Conservation (phyloP, 2,329 filamentous ascomycete species). For the Alternaria ethzedia region DNA sequence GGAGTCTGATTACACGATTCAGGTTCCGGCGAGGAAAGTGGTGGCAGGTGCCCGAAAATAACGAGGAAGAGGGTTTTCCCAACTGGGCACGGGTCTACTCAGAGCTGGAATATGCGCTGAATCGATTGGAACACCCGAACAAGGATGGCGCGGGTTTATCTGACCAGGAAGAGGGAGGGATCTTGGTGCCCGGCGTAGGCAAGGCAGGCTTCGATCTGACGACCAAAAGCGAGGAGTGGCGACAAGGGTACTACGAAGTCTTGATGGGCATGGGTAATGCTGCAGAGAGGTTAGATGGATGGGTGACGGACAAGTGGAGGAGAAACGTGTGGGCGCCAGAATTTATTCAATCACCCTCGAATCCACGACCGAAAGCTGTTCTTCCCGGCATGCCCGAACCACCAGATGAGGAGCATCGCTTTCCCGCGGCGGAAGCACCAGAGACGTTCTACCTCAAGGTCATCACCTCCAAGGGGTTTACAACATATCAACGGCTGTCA, state of each 20-base stretch:
- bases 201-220: slow-evolving; percentile 70
- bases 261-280: slow-evolving; percentile 78
- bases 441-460: slow-evolving; percentile 83
- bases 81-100: slow-evolving; percentile 74
- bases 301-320: slow-evolving; percentile 69
- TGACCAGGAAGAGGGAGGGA: slow-evolving; percentile 62
- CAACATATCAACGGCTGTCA: slow-evolving; percentile 77
- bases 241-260: slow-evolving; percentile 82
- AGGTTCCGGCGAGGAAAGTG: slow-evolving; percentile 64
- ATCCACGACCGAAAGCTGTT: slow-evolving; percentile 77
- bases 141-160: slow-evolving; percentile 71
- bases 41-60: slow-evolving; percentile 59
- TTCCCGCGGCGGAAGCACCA: slow-evolving; percentile 68
- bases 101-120: slow-evolving; percentile 65
- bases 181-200: slow-evolving; percentile 41
- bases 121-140: slow-evolving; percentile 70
- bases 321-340: slow-evolving; percentile 73
- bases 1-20: slow-evolving; percentile 74
- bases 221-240: slow-evolving; percentile 81
- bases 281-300: slow-evolving; percentile 82
- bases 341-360: slow-evolving; percentile 80
- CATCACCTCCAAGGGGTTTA: slow-evolving; percentile 80
- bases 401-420: slow-evolving; percentile 78
- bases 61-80: slow-evolving; percentile 64
- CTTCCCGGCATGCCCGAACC: slow-evolving; percentile 68